Percentiles rank a stretch among this genome's conserved stretches.
These are phyloP conservation scores for Centella asiatica DNA, from an alignment of 129 eudicot species.

Conservation along the genomic window DNA sequence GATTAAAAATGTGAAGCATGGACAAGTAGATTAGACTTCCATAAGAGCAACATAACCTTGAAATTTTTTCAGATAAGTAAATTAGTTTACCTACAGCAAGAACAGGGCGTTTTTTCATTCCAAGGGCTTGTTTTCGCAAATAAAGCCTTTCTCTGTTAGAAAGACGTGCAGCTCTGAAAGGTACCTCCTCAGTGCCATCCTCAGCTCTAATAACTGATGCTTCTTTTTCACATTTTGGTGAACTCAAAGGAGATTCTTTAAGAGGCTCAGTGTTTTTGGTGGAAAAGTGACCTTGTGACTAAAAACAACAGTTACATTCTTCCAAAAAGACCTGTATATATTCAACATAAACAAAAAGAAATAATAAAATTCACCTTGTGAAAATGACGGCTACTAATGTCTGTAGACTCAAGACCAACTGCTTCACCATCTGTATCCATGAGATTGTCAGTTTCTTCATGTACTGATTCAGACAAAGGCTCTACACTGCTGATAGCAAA, in stretches of 20 bases:
- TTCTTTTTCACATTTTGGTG: slow-evolving; percentile 5
- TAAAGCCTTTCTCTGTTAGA: slow-evolving; percentile 86
- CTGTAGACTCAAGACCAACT: slow-evolving; percentile 10
- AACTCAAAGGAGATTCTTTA: slow-evolving; percentile 16
- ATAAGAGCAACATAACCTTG: neutral
- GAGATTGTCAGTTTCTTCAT: slow-evolving; percentile 12
- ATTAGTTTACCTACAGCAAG: slow-evolving; percentile 68
- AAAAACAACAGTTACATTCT: slow-evolving; percentile 10
- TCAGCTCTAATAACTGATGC: slow-evolving; percentile 8
- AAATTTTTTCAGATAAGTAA: neutral
- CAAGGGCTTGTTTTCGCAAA: slow-evolving; percentile 81
- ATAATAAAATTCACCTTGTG: slow-evolving; percentile 16
- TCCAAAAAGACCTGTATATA: neutral
- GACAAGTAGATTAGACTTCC: too few relatives aligned
- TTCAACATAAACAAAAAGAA: neutral
- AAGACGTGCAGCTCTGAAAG: slow-evolving; percentile 41
- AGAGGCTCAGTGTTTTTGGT: slow-evolving; percentile 12
- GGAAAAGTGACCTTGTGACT: slow-evolving; percentile 24
- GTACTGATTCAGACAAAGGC: slow-evolving; percentile 15
- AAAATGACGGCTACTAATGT: slow-evolving; percentile 12
- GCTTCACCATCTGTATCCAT: slow-evolving; percentile 11
- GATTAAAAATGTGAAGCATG: neutral
- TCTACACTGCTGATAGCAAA: slow-evolving; percentile 14
- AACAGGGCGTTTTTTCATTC: slow-evolving; percentile 57
- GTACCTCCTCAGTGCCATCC: slow-evolving; percentile 19